phyloP scores from a whole-genome alignment of 768 basidiomycete species.

The Calocybe gangraenosa region DNA sequence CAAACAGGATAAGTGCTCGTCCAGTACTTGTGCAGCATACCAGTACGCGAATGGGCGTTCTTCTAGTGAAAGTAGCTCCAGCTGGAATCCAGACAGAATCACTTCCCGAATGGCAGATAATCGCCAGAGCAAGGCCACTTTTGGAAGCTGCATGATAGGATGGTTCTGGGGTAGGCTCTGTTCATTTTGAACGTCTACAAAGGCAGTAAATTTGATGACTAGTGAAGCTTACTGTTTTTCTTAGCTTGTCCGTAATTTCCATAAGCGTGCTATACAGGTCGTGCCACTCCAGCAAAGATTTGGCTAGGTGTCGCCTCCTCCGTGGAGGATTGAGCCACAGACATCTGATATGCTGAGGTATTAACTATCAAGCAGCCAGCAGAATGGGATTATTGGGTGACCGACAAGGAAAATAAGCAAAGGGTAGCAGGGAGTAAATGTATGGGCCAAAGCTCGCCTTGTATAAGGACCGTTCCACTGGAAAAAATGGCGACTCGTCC shows the following conservation, averaged over 20 bases:
- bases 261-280: slow-evolving; percentile 46
- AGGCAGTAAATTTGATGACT: background rate
- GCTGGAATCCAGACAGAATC: slow-evolving; percentile 70
- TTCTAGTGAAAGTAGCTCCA: slow-evolving; percentile 64
- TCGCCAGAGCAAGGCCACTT: slow-evolving; percentile 53
- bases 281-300: slow-evolving; percentile 65
- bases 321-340: slow-evolving; percentile 69
- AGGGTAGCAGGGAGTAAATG: slow-evolving; percentile 4
- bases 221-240: slow-evolving; percentile 23
- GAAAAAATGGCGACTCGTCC: slow-evolving; percentile 32
- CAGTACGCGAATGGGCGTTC: slow-evolving; percentile 77
- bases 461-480: slow-evolving; percentile 36
- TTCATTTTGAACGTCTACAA: background rate
- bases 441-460: slow-evolving; percentile 28
- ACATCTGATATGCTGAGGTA: slow-evolving; percentile 54
- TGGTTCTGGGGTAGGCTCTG: slow-evolving; percentile 30
- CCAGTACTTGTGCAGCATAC: slow-evolving; percentile 57
- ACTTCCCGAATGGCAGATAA: slow-evolving; percentile 61
- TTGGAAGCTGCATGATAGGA: slow-evolving; percentile 38
- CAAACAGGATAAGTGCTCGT: slow-evolving; percentile 50
- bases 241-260: slow-evolving; percentile 27
- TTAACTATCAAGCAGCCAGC: slow-evolving; percentile 41
- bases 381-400: background rate
- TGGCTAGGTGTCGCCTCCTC: slow-evolving; percentile 60
- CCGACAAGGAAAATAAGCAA: slow-evolving; percentile 1